These are phyloP conservation scores for Jatropha podagrica DNA, from an alignment of 441 rosid genomes.

Conservation along the genomic window DNA sequence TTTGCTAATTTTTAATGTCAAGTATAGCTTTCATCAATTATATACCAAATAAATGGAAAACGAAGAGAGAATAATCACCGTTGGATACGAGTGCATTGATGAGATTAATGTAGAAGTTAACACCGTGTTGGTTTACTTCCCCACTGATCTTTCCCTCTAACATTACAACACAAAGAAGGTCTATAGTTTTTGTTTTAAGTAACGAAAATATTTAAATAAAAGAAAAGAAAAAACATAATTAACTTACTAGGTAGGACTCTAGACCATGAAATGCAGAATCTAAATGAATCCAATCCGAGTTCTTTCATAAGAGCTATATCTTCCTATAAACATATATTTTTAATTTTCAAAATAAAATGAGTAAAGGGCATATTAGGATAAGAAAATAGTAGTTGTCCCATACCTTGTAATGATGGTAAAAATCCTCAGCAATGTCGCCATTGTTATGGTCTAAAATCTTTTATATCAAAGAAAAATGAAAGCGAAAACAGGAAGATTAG, in stretches of 20 bases:
- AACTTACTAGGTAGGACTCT: not conserved
- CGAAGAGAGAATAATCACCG: slow-evolving; percentile 26
- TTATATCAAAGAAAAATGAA: not conserved
- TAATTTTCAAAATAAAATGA: too few relatives aligned
- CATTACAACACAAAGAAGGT: not conserved
- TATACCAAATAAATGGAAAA: not conserved
- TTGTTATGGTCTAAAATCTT: not conserved
- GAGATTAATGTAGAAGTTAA: slow-evolving; percentile 29
- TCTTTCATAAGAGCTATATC: not conserved
- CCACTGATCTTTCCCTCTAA: slow-evolving; percentile 45
- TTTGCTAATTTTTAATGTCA: too few relatives aligned
- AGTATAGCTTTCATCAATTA: not conserved
- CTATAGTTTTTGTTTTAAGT: too few relatives aligned
- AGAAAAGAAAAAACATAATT: not conserved
- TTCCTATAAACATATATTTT: not conserved
- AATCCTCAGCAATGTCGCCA: not conserved
- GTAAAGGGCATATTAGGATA: too few relatives aligned
- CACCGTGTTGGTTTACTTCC: slow-evolving; percentile 51
- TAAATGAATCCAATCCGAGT: not conserved
- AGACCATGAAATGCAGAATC: not conserved
- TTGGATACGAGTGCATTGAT: slow-evolving; percentile 50
- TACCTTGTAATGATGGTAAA: not conserved
- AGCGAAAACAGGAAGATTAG: too few relatives aligned
- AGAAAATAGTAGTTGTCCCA: not conserved
- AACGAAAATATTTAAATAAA: not conserved